Evolutionary conservation across 768 basidiomycete species (phyloP), one percentile per base, ranked within the genome.

Genomic region (Termitomyces sp.): DNA sequence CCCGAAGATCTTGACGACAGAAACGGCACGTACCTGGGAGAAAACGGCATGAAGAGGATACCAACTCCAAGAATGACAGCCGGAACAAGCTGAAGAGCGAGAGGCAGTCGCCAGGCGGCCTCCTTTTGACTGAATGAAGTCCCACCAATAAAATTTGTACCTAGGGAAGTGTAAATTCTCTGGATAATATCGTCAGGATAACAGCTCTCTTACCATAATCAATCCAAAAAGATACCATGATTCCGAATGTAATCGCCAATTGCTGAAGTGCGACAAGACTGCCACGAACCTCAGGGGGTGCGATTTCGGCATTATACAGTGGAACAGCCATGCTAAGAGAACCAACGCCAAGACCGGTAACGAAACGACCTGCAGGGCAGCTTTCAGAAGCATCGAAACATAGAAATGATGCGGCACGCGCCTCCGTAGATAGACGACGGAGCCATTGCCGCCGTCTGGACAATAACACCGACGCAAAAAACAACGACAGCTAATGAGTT

Each of bases 291-390:
- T 91, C 91, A 4, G 90, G 88, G 27, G 91, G 90, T 1, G 87
- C 84, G 54, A 91, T 81, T 69, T 81, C 80, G 39, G 76, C 76
- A 60, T 91, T 91, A 77, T 89, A 91, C 37, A 92, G 77, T 1
- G 91, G 91, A 12, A 93, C 89, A n/a, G 82, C 81, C 88, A 91
- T 91, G 64, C 86, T 88, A 22, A 92, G 74, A 3, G 89, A 88
- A 12, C 91, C 91, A 18, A 93, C 88, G 49, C 89, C 91, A 45
- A 91, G 72, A 79, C 91, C 91, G 51, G 88, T 90, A 53, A 92
- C 72, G 63, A 89, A 91, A 27, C 90, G 84, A 53, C 89, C 76
- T 77, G 39, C 10, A n/a, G n/a, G 34, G 7, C 1, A 7, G 33
- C 22, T 54, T 37, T 54, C 77, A 71, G 20, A n/a, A 22, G 5